Conservation (phyloP, 2,329 filamentous ascomycete species). For the Cyphellophora attinorum region DNA sequence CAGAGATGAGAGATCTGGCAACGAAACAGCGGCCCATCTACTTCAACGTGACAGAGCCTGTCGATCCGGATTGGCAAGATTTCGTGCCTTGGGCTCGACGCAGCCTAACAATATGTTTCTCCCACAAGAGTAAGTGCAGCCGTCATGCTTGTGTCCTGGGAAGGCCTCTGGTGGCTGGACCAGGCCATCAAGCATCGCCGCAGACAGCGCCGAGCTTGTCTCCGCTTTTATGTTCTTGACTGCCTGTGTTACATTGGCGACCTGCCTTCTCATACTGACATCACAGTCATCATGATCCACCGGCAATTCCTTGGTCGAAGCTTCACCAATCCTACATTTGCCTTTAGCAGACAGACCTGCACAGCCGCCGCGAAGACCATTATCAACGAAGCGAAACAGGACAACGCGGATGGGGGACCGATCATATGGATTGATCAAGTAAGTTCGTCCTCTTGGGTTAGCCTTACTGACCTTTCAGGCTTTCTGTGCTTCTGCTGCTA, state of each 20-base stretch:
- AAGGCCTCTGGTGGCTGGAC: no score
- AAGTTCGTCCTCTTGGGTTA: no score
- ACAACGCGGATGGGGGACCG: slow-evolving; percentile 25
- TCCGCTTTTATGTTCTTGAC: no score
- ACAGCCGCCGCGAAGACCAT: slow-evolving; percentile 31
- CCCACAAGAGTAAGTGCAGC: no score
- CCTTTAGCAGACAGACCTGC: slow-evolving; percentile 32
- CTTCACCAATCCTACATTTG: slow-evolving; percentile 31
- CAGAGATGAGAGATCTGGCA: slow-evolving; percentile 25
- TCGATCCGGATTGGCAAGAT: slow-evolving; percentile 28
- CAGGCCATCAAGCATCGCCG: no score
- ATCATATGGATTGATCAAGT: slow-evolving; percentile 33
- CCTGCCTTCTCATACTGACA: no score
- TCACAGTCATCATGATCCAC: slow-evolving; percentile 17
- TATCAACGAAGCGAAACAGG: slow-evolving; percentile 25
- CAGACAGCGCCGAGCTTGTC: no score
- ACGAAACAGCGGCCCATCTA: slow-evolving; percentile 26
- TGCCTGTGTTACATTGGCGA: no score
- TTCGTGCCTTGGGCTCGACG: slow-evolving; percentile 31
- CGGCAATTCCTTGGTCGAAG: slow-evolving; percentile 31
- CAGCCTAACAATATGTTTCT: slow-evolving; percentile 27
- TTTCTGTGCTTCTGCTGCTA: no score
- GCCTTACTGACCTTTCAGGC: no score
- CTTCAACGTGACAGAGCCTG: slow-evolving; percentile 21
- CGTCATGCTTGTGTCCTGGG: no score